Evolutionary conservation across 2,329 filamentous ascomycete genomes (phyloP).

Genomic region (Pseudogymnoascus sp.): DNA sequence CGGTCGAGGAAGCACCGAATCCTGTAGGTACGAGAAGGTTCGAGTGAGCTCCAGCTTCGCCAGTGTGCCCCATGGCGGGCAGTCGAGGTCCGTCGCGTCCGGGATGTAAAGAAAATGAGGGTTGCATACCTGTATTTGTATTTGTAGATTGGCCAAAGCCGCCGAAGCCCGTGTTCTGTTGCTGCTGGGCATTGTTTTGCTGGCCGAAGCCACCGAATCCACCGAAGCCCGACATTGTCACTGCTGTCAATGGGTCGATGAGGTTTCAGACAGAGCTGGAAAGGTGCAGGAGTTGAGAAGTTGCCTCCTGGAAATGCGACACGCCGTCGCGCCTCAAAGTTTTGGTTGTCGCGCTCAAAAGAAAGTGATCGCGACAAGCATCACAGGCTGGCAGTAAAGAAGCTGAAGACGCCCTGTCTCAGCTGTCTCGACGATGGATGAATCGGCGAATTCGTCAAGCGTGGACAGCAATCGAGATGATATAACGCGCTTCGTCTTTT

Average conservation of each 20-base stretch:
- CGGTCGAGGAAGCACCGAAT: constrained; percentile 35
- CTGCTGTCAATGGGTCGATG: constrained; percentile 12
- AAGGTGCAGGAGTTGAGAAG: not conserved
- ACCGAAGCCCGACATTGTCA: constrained; percentile 31
- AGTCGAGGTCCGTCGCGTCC: constrained; percentile 14
- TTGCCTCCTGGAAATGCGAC: constrained; percentile 2
- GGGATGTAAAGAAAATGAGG: constrained; percentile 14
- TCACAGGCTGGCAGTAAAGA: constrained; percentile 1
- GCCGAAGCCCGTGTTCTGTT: constrained; percentile 46
- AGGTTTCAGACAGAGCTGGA: constrained; percentile 12
- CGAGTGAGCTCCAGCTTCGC: constrained; percentile 29
- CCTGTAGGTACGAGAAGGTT: constrained; percentile 29
- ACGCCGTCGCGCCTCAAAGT: constrained; percentile 7
- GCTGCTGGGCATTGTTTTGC: constrained; percentile 39
- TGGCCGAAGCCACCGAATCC: constrained; percentile 54
- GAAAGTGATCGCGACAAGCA: not conserved
- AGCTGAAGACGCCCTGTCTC: constrained; percentile 7
- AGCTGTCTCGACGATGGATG: constrained; percentile 12
- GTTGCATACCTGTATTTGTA: constrained; percentile 30
- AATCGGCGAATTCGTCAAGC: constrained; percentile 4
- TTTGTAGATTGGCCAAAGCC: constrained; percentile 38
- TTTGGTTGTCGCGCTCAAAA: constrained; percentile 9
- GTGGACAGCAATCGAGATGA: constrained; percentile 6
- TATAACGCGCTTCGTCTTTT: constrained; percentile 9
- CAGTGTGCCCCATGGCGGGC: constrained; percentile 16